A percentile compares a stretch with the other conserved stretches of the same genome.
Evolutionary conservation across 495 filamentous ascomycete genomes (phyloP).

Genomic region (Collariella sp.): DNA sequence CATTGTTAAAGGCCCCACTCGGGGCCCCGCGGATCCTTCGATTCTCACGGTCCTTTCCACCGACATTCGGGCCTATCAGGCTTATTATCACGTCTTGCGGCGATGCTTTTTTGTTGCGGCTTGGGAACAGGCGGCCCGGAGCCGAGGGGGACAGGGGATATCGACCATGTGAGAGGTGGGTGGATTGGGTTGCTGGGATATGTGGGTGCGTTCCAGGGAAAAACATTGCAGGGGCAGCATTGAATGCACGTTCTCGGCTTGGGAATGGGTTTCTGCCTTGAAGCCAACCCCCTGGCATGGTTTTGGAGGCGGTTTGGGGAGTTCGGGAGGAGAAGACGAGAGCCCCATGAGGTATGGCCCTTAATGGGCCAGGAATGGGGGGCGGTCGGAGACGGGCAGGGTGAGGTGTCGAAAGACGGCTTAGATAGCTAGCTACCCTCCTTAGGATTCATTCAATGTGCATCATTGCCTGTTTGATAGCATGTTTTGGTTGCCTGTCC

Average conservation of each 20-base stretch:
- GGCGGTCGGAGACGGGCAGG: neutral
- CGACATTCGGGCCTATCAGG: neutral
- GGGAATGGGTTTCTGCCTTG: neutral
- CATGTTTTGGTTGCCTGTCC: neutral
- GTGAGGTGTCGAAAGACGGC: conserved; percentile 5
- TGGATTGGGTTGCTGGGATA: neutral
- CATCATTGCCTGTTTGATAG: conserved; percentile 3
- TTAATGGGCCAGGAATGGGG: neutral
- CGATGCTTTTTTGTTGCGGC: conserved; percentile 5
- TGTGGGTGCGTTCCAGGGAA: neutral
- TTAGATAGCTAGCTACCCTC: conserved; percentile 9
- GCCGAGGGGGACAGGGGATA: conserved; percentile 5
- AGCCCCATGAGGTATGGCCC: neutral
- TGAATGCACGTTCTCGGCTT: neutral
- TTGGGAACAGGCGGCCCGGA: conserved; percentile 15
- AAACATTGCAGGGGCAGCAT: neutral
- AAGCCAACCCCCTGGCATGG: neutral
- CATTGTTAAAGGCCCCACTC: neutral
- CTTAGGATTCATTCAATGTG: conserved; percentile 9
- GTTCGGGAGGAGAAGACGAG: too few species aligned
- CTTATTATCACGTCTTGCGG: neutral
- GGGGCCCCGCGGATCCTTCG: conserved; percentile 3
- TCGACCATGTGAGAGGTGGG: conserved; percentile 1
- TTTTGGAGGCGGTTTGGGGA: neutral
- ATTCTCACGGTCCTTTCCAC: conserved; percentile 11